Evolutionary conservation across 192 early-diverging fungal species (phyloP).

Genomic region (Tieghemiomyces parasiticus): DNA sequence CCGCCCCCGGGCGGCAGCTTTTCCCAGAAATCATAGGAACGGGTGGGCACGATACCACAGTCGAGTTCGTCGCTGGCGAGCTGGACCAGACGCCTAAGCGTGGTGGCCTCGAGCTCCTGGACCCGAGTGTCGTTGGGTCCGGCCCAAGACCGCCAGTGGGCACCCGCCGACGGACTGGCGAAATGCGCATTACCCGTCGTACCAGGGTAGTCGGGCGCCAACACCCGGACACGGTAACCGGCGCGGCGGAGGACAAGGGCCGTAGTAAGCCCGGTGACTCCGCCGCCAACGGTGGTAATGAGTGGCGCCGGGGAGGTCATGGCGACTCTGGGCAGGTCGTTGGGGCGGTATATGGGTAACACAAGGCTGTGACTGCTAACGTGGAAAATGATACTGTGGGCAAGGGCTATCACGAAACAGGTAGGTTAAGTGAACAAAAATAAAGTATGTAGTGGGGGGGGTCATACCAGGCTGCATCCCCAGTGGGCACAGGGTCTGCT

Average conservation of each 20-base stretch:
- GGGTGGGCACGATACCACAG: conserved; percentile 15
- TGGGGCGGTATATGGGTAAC: conserved; percentile 8
- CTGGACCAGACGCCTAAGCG: conserved; percentile 15
- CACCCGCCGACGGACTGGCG: conserved; percentile 36
- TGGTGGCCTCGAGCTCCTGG: conserved; percentile 21
- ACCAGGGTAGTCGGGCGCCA: conserved; percentile 20
- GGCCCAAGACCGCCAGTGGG: conserved; percentile 46
- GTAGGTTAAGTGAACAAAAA: neutral
- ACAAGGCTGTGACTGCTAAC: neutral
- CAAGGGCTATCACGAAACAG: neutral
- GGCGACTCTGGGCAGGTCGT: too few relatives aligned
- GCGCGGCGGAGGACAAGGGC: conserved; percentile 27
- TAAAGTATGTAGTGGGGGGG: neutral
- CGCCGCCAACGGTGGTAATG: conserved; percentile 40
- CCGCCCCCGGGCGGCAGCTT: neutral
- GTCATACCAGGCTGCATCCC: too few relatives aligned
- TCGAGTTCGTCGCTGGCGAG: conserved; percentile 14
- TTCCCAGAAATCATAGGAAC: conserved; percentile 7
- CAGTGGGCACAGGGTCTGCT: too few relatives aligned
- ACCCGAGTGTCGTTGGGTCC: conserved; percentile 20
- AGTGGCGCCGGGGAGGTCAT: too few relatives aligned
- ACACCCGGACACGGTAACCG: conserved; percentile 25
- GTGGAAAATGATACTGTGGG: neutral
- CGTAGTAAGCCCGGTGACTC: conserved; percentile 38
- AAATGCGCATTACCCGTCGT: conserved; percentile 13